phyloP scores from a whole-genome alignment of 306 rosid genomes.

The Vigna hirtella region DNA sequence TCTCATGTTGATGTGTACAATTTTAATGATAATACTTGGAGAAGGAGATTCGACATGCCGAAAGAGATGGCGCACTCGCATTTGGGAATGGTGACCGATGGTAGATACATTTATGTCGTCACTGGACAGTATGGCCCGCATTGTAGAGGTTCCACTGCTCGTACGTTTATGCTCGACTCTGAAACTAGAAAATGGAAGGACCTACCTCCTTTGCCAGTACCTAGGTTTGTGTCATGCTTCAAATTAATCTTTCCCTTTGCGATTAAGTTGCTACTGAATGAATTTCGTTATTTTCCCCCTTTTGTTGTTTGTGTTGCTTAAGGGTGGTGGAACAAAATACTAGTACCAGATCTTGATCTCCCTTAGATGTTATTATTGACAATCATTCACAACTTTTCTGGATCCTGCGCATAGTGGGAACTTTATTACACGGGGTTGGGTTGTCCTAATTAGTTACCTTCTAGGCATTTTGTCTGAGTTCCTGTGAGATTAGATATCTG shows the following conservation, averaged over 20 bases:
- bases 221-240: conserved; percentile 64
- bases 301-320: not conserved
- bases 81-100: conserved; percentile 88
- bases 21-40: conserved; percentile 75
- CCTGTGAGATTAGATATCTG: not conserved
- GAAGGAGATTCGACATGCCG: conserved; percentile 84
- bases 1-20: conserved; percentile 90
- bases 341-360: conserved; percentile 21
- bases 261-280: conserved; percentile 11
- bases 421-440: not conserved
- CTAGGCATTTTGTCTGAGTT: not conserved
- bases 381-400: not conserved
- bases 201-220: conserved; percentile 79
- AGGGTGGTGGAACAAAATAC: conserved; percentile 25
- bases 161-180: conserved; percentile 78
- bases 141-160: conserved; percentile 89
- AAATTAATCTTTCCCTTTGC: conserved; percentile 22
- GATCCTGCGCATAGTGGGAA: not conserved
- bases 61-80: conserved; percentile 97
- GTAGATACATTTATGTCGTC: conserved; percentile 80
- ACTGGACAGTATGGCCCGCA: conserved; percentile 94
- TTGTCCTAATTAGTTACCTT: not conserved
- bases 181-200: conserved; percentile 74
- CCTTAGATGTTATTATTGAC: not conserved
- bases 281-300: not conserved